phyloP scores from a whole-genome alignment of 108 stramenopile genomes.

The Cyclotella choctawhatcheeana region DNA sequence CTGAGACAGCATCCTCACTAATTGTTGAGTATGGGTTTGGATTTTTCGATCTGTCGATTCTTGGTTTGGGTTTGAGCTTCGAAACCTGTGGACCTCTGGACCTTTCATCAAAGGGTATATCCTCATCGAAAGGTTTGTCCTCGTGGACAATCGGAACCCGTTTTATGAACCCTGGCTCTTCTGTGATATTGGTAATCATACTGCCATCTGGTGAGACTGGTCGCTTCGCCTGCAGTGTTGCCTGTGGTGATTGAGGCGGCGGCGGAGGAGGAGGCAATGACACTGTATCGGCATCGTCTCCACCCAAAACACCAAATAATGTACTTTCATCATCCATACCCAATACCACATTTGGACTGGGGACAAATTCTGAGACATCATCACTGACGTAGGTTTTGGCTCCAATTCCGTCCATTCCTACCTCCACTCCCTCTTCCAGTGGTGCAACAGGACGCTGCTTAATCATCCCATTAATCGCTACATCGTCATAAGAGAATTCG shows the following conservation, averaged over 20 bases:
- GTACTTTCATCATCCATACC: slow-evolving; percentile 29
- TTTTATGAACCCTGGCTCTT: slow-evolving; percentile 16
- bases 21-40: background rate
- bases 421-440: slow-evolving; percentile 40
- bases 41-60: background rate
- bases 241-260: background rate
- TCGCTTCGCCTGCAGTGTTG: background rate
- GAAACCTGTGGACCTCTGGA: background rate
- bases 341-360: slow-evolving; percentile 18
- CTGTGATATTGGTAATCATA: background rate
- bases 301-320: slow-evolving; percentile 22
- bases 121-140: slow-evolving; percentile 41
- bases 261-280: background rate
- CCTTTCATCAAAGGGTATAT: slow-evolving; percentile 47
- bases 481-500: slow-evolving; percentile 45
- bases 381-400: background rate
- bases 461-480: slow-evolving; percentile 14
- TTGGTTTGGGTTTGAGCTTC: background rate
- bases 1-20: slow-evolving; percentile 7
- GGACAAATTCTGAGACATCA: slow-evolving; percentile 18
- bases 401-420: slow-evolving; percentile 4
- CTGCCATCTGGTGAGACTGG: background rate
- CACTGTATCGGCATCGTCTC: background rate
- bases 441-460: background rate
- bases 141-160: slow-evolving; percentile 20